Base-by-base conservation (phyloP, 2,329 filamentous ascomycete species). In the Phialocephala subalpina region DNA sequence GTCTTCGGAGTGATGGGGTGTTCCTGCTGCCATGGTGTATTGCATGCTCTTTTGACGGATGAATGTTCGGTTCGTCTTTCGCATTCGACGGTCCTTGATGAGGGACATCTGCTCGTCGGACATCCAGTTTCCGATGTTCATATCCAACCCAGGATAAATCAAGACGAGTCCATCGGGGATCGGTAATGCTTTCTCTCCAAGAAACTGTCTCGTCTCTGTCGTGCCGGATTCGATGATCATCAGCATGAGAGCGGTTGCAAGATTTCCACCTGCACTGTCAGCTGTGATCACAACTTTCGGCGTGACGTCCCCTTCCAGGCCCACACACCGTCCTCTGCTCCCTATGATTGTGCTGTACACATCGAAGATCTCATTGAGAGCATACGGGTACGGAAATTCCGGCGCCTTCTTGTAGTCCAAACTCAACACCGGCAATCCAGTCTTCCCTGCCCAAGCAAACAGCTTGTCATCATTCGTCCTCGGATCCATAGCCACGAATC, bases 111-210 rank as follows among this genome's bases (percentile, higher is more conserved):
- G 94, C 78, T 98, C 95, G 73, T 98, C 95, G 0, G 93, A 94
- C 94, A 99, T 98, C 96, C 96, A 99, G 78, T 94, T 97, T 42
- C 93, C 93, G 70, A 98, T 98, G 74, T 97, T 97, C 92, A 98
- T 94, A 74, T 98, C 96, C 66, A 99, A 81, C 0, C 91, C 90
- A 0, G 96, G 96, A 74, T 99, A 99, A 65, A 97, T 89, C 58
- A 97, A 84, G 0, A 98, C 84, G 8, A 98, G 79, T 0, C 94
- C 95, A 60, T 92, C 91, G 0, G 96, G 96, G 0, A 86, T 77
- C 0, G 94, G 91, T 6, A 97, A 82, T 2, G 88, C 82, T 22
- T 81, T 80, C 68, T 88, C 84, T 16, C 83, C 84, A 64, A 84
- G 80, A 78, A 84, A 87, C 58, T 84, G 80, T 27, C 86, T 82